These are phyloP conservation scores for Aegilops tauschii DNA, from an alignment of 176 grass and related monocot species.

Conservation along the genomic window DNA sequence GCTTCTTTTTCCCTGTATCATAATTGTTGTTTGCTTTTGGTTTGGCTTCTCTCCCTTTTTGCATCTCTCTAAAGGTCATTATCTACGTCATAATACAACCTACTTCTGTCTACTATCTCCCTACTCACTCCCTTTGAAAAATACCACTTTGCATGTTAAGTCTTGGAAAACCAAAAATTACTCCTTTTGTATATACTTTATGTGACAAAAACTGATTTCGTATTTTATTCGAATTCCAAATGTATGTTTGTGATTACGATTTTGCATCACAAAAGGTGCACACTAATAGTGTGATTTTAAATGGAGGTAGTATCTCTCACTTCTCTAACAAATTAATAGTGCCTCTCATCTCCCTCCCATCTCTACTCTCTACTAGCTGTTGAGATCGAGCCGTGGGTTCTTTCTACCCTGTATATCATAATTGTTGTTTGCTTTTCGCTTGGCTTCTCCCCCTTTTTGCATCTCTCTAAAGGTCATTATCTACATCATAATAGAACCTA, in stretches of 20 bases:
- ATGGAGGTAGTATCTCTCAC: too few relatives aligned
- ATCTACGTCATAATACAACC: not conserved
- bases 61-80: not conserved
- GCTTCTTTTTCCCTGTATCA: slow-evolving; percentile 8
- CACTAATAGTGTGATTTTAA: too few relatives aligned
- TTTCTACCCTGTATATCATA: slow-evolving; percentile 9
- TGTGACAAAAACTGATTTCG: too few relatives aligned
- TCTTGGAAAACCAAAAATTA: not conserved
- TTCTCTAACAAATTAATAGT: too few relatives aligned
- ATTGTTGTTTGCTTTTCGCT: slow-evolving; percentile 17
- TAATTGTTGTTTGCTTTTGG: slow-evolving; percentile 18
- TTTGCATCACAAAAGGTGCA: too few relatives aligned
- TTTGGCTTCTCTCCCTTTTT: not conserved
- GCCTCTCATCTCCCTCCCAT: too few relatives aligned
- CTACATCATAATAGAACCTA: not conserved
- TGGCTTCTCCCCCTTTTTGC: not conserved
- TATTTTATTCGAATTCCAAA: too few relatives aligned
- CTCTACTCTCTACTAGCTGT: not conserved
- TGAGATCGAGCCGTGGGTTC: not conserved
- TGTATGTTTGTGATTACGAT: too few relatives aligned
- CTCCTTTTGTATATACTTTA: too few relatives aligned
- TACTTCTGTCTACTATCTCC: not conserved
- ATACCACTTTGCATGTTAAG: not conserved
- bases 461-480: not conserved
- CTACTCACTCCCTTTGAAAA: not conserved